phyloP scores from a whole-genome alignment of 179 eudicot genomes.

The Actinidia chinensis region DNA sequence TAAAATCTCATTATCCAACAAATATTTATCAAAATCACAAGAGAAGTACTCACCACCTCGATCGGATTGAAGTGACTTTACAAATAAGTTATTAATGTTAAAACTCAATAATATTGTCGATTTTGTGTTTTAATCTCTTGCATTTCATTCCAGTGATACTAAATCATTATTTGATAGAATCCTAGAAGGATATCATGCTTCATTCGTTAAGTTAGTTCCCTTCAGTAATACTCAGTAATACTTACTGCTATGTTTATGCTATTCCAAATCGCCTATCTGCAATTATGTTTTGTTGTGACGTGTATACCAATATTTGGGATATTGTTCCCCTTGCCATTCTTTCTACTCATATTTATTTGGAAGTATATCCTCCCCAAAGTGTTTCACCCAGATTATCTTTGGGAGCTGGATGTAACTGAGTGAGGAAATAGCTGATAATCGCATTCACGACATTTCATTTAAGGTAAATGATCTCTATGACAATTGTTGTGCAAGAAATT shows the following conservation, averaged over 20 bases:
- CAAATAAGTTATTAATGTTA: slow-evolving; percentile 46
- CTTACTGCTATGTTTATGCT: slow-evolving; percentile 75
- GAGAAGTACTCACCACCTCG: too few relatives aligned
- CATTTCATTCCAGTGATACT: neutral
- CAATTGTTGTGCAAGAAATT: too few relatives aligned
- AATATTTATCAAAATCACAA: too few relatives aligned
- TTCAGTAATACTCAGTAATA: too few relatives aligned
- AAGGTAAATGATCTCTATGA: slow-evolving; percentile 57
- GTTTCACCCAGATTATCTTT: slow-evolving; percentile 86
- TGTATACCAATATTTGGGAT: slow-evolving; percentile 98
- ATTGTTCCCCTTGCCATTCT: slow-evolving; percentile 84
- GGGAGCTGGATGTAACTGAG: slow-evolving; percentile 92
- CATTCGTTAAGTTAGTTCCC: slow-evolving; percentile 89
- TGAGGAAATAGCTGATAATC: too few relatives aligned
- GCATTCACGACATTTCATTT: slow-evolving; percentile 62
- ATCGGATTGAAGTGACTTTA: too few relatives aligned
- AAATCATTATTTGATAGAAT: slow-evolving; percentile 44
- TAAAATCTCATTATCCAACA: too few relatives aligned
- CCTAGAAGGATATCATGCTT: slow-evolving; percentile 76
- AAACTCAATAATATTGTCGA: neutral
- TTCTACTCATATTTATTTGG: slow-evolving; percentile 94
- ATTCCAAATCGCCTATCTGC: slow-evolving; percentile 81
- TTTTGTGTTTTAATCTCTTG: neutral
- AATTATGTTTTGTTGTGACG: slow-evolving; percentile 83
- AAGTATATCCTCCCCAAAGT: slow-evolving; percentile 80